Evolutionary conservation across 306 rosid species (phyloP), one percentile per base, ranked within the genome.

Genomic region (Cicer yamashitae): DNA sequence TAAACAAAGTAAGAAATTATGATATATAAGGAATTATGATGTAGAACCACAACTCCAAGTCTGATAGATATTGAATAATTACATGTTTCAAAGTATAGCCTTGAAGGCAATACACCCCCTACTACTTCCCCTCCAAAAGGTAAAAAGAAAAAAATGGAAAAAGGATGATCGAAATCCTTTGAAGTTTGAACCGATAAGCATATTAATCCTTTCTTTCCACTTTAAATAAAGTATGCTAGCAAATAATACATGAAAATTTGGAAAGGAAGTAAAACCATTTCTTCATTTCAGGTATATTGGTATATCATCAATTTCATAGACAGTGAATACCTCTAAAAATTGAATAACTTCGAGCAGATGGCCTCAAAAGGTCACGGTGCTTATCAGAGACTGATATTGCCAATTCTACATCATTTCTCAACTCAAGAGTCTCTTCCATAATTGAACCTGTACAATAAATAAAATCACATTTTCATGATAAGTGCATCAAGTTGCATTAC

Each of bases 291-390:
- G 48, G 18, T 61, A 51, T 43, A 10, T 73, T n/a, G 30, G 48
- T 14, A 34, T 57, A 40, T 59, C 41, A 62, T 65, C 46, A 40
- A 69, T 7, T 71, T 53, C 64, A 37, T 11, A 22, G 58, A 48
- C 22, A 39, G 17, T 10, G 6, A 14, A 45, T 71, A 93, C 98
- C 98, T 88, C 84, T 88, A 84, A 89, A 83, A 68, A 83, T 73
- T 54, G 98, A 88, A 87, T 83, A 83, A 71, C 57, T 76, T 83
- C 96, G 84, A 50, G 93, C 82, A 18, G 89, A 83, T 67, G 97
- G 97, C 52, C 96, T 87, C 83, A 91, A 73, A 75, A 87, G 92
- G 30, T 86, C 93, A 60, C 73, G 83, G 76, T 90, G 92, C 82
- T 88, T 91, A 53, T 88, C 90, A 22, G 91, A 81, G 80, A 82